These are phyloP conservation scores for Alternaria triticina DNA, from an alignment of 2,329 filamentous ascomycete genomes.

Conservation along the genomic window DNA sequence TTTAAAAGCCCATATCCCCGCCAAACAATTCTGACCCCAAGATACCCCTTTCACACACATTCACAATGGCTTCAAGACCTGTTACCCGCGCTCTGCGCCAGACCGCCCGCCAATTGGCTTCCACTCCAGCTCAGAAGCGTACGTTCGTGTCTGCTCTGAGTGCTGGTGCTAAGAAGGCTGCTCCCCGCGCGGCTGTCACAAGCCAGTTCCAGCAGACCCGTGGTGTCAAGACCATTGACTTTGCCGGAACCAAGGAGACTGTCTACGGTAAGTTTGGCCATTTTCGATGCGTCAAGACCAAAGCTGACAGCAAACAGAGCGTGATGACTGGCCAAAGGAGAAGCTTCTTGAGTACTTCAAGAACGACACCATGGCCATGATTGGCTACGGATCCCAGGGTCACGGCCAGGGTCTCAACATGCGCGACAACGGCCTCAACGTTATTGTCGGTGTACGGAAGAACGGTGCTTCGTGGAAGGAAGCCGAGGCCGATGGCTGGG, in stretches of 20 bases:
- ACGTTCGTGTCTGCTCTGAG: constrained; percentile 64
- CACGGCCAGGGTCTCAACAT: constrained; percentile 99
- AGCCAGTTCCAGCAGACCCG: constrained; percentile 71
- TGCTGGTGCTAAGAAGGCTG: constrained; percentile 52
- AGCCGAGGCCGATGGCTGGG: constrained; percentile 95
- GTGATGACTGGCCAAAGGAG: constrained; percentile 97
- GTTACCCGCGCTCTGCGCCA: constrained; percentile 68
- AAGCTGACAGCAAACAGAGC: constrained; percentile 66
- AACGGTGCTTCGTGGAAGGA: constrained; percentile 98
- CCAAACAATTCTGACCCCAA: constrained; percentile 28
- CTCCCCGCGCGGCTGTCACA: constrained; percentile 54
- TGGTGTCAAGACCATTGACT: constrained; percentile 98
- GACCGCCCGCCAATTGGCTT: constrained; percentile 62
- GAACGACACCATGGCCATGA: constrained; percentile 98
- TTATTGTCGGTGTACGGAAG: constrained; percentile 98
- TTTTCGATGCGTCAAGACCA: constrained; percentile 24
- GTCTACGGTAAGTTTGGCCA: constrained; percentile 75
- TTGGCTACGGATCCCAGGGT: constrained; percentile 97
- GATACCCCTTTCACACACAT: constrained; percentile 44
- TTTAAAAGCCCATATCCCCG: constrained; percentile 39
- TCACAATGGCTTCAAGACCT: constrained; percentile 79
- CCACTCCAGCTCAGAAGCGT: constrained; percentile 59
- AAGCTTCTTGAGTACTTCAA: constrained; percentile 99
- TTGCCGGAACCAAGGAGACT: constrained; percentile 91
- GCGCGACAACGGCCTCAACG: constrained; percentile 98